These are phyloP conservation scores for Drosera spatulata DNA, from an alignment of 179 eudicot genomes.

Conservation along the genomic window DNA sequence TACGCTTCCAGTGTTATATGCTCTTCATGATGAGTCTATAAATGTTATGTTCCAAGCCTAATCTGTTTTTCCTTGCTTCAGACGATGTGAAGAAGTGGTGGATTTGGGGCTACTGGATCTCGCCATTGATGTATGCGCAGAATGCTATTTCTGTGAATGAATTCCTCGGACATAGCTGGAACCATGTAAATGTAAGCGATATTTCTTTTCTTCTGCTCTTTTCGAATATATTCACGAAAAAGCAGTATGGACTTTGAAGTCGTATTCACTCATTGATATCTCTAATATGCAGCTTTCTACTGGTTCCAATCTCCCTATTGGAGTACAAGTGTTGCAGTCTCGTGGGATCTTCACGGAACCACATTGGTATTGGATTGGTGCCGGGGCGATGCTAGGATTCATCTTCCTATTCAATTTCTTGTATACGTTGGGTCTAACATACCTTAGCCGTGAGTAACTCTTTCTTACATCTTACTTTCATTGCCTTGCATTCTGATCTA, in stretches of 20 bases:
- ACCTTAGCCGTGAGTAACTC: slow-evolving; percentile 27
- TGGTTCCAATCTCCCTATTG: slow-evolving; percentile 2
- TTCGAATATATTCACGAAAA: too few species aligned
- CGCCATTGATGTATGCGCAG: slow-evolving; percentile 43
- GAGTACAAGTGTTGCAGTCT: slow-evolving; percentile 1
- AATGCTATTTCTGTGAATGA: slow-evolving; percentile 37
- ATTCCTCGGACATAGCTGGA: slow-evolving; percentile 35
- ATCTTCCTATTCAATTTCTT: slow-evolving; percentile 22
- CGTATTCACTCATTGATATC: too few species aligned
- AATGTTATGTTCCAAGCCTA: too few species aligned
- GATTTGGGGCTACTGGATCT: slow-evolving; percentile 43
- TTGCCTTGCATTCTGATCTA: background rate
- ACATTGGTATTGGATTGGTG: slow-evolving; percentile 22
- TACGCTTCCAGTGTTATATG: too few species aligned
- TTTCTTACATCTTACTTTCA: too few species aligned
- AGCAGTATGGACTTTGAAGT: too few species aligned
- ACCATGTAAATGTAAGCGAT: slow-evolving; percentile 17
- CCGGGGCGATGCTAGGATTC: slow-evolving; percentile 39
- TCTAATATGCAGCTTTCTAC: background rate
- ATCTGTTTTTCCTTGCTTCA: background rate
- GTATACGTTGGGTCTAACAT: slow-evolving; percentile 27
- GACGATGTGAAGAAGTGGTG: slow-evolving; percentile 36
- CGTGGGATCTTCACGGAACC: slow-evolving; percentile 4
- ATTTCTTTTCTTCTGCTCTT: too few species aligned
- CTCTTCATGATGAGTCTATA: background rate